Evolutionary conservation across 2,329 filamentous ascomycete species (phyloP).

Genomic region (Tolypocladium paradoxum): DNA sequence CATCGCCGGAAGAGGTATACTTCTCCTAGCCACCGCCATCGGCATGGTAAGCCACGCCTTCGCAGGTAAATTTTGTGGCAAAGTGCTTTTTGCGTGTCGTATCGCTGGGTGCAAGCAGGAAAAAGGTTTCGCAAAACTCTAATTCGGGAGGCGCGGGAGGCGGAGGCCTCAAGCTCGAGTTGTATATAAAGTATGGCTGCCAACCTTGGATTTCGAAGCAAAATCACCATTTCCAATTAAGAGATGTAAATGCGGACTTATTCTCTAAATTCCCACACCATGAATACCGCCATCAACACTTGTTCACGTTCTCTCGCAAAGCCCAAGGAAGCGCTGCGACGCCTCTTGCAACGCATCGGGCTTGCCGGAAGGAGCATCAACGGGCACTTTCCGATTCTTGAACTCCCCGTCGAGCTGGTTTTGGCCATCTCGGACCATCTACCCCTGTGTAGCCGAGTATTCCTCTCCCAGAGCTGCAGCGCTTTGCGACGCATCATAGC

Average conservation of each 20-base stretch:
- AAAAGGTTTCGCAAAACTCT: no score
- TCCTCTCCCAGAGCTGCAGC: background rate
- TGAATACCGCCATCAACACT: background rate
- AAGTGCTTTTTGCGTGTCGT: no score
- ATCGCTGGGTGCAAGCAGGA: no score
- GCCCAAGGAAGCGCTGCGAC: background rate
- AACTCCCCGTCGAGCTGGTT: background rate
- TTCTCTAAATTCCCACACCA: background rate
- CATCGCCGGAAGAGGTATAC: no score
- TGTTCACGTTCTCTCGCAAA: background rate
- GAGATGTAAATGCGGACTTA: background rate
- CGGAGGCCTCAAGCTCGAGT: background rate
- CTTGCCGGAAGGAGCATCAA: background rate
- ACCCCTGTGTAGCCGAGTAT: background rate
- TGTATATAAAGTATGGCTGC: background rate
- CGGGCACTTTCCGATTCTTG: background rate
- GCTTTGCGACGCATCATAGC: background rate
- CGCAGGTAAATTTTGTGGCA: no score
- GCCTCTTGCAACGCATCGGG: background rate
- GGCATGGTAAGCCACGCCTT: no score
- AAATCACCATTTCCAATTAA: no score
- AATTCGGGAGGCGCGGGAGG: no score
- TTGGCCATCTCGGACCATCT: background rate
- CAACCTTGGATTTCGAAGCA: background rate
- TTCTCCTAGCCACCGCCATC: no score